phyloP scores from a whole-genome alignment of 805 yeast genomes.

The Scheffersomyces stipitis region DNA sequence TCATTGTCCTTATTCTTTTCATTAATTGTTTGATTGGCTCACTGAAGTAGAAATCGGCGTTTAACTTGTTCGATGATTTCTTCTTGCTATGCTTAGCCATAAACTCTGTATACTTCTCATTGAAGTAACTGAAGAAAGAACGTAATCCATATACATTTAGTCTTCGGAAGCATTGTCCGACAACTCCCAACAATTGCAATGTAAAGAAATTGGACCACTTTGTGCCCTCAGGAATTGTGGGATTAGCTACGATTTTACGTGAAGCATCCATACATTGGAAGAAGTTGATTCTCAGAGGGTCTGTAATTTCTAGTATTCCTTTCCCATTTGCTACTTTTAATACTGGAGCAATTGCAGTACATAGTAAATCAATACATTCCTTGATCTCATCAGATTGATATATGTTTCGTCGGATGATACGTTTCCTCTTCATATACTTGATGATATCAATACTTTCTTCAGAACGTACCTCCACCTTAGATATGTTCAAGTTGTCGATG shows the following conservation, averaged over 20 bases:
- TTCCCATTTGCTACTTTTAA: conserved; percentile 62
- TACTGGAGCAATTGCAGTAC: conserved; percentile 67
- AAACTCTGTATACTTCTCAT: conserved; percentile 57
- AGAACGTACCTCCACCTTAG: conserved; percentile 80
- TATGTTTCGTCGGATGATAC: conserved; percentile 59
- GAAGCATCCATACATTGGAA: conserved; percentile 72
- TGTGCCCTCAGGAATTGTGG: conserved; percentile 59
- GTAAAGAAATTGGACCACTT: conserved; percentile 72
- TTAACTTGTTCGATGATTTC: conserved; percentile 63
- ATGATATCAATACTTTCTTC: conserved; percentile 78
- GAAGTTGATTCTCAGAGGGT: conserved; percentile 67
- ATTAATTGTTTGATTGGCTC: conserved; percentile 47
- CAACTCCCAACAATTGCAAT: conserved; percentile 61
- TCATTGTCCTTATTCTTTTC: conserved; percentile 41
- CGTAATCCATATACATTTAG: conserved; percentile 79
- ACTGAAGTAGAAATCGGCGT: conserved; percentile 61
- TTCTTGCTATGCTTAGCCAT: conserved; percentile 53
- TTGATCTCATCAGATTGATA: conserved; percentile 53
- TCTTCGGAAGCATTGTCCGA: conserved; percentile 69
- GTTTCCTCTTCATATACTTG: conserved; percentile 73
- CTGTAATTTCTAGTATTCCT: conserved; percentile 61
- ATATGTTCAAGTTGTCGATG: conserved; percentile 67
- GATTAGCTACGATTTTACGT: conserved; percentile 54
- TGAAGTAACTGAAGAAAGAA: conserved; percentile 69
- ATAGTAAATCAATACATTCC: conserved; percentile 52